Evolutionary conservation across 495 filamentous ascomycete genomes (phyloP).

Genomic region (Hypoxylon lenormandii): DNA sequence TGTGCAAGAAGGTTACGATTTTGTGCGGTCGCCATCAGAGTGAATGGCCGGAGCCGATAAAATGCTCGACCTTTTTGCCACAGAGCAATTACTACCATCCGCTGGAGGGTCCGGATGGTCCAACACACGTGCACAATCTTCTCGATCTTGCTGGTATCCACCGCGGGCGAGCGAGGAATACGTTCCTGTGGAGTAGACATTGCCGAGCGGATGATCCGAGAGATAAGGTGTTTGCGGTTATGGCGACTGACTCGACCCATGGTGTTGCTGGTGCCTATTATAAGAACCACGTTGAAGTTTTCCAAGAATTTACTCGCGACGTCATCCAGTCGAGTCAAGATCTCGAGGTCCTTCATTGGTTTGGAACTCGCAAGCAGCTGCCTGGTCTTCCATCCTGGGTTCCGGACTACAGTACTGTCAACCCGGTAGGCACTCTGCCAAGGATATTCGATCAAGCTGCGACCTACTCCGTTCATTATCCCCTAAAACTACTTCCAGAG

Average conservation of each 20-base stretch:
- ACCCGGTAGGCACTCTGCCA: constrained; percentile 26
- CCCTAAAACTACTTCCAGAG: constrained; percentile 5
- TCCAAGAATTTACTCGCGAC: constrained; percentile 18
- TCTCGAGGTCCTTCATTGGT: constrained; percentile 31
- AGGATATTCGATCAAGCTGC: constrained; percentile 20
- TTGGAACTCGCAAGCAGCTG: constrained; percentile 5
- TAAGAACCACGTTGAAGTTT: constrained; percentile 9
- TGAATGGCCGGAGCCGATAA: constrained; percentile 16
- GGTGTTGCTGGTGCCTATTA: constrained; percentile 6
- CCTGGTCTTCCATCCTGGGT: constrained; percentile 32
- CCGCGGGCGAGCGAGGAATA: background rate
- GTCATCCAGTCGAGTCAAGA: constrained; percentile 14
- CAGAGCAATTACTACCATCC: constrained; percentile 21
- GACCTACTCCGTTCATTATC: constrained; percentile 32
- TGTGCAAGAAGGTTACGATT: constrained; percentile 6
- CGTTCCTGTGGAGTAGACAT: constrained; percentile 24
- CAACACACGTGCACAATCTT: constrained; percentile 26
- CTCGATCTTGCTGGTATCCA: background rate
- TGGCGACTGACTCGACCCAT: background rate
- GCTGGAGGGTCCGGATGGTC: constrained; percentile 15
- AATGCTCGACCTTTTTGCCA: constrained; percentile 16
- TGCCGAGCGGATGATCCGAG: constrained; percentile 21
- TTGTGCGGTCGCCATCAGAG: constrained; percentile 20
- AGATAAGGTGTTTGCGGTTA: constrained; percentile 20
- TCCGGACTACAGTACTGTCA: constrained; percentile 26